Evolutionary conservation across 768 basidiomycete genomes (phyloP).

Genomic region (Myochromella boudieri): DNA sequence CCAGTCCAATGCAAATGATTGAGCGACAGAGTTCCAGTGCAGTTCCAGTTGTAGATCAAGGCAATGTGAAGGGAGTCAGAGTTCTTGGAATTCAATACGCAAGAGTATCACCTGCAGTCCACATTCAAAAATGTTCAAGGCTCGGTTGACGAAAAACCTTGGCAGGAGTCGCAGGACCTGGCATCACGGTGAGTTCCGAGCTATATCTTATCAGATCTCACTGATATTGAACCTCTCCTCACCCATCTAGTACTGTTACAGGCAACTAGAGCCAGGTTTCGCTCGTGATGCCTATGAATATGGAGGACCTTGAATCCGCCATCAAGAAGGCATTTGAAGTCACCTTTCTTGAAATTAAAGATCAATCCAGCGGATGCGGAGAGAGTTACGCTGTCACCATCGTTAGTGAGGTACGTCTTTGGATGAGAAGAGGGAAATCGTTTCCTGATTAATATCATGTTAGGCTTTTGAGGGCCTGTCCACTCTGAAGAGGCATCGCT

Average conservation of each 20-base stretch:
- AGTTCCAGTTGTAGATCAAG: no score
- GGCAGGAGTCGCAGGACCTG: no score
- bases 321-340: constrained; percentile 66
- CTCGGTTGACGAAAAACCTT: no score
- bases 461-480: constrained; percentile 78
- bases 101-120: no score
- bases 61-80: no score
- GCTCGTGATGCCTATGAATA: constrained; percentile 66
- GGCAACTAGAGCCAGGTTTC: no score
- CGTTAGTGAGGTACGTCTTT: constrained; percentile 67
- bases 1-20: no score
- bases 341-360: constrained; percentile 68
- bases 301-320: constrained; percentile 54
- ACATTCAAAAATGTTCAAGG: no score
- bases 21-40: no score
- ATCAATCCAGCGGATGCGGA: constrained; percentile 80
- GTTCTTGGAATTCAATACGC: no score
- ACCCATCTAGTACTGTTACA: background rate
- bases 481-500: constrained; percentile 74
- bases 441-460: background rate
- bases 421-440: no score
- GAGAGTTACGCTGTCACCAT: constrained; percentile 73
- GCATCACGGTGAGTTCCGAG: background rate
- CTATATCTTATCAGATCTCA: constrained; percentile 25
- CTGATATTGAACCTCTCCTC: background rate